phyloP scores from a whole-genome alignment of 2,329 filamentous ascomycete species.

The Pseudopyricularia javanii region DNA sequence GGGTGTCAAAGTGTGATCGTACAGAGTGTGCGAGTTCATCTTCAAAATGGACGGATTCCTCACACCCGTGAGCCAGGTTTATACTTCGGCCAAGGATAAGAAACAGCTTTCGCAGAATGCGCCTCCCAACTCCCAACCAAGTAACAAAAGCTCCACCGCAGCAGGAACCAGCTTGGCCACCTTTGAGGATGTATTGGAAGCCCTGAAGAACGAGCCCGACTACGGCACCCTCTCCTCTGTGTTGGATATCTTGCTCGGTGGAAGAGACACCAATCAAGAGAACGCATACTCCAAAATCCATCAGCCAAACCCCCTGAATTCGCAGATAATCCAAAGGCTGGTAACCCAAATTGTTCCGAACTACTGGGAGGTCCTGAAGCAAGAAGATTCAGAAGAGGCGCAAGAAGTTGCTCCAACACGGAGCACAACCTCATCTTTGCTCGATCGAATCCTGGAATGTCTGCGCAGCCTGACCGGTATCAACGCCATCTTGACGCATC shows the following conservation, averaged over 20 bases:
- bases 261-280: conserved; percentile 11
- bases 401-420: not conserved
- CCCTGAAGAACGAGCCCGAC: conserved; percentile 49
- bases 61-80: conserved; percentile 39
- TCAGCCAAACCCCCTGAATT: conserved; percentile 51
- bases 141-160: not conserved
- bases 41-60: conserved; percentile 41
- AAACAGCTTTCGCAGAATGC: conserved; percentile 25
- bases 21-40: not conserved
- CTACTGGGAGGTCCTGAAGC: conserved; percentile 60
- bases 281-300: conserved; percentile 39
- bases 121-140: conserved; percentile 4
- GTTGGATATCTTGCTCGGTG: conserved; percentile 35
- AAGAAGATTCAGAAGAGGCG: conserved; percentile 15
- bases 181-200: conserved; percentile 42
- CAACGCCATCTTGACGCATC: conserved; percentile 60
- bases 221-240: conserved; percentile 40
- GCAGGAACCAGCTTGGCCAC: not conserved
- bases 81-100: conserved; percentile 24
- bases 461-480: conserved; percentile 65
- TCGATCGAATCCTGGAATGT: conserved; percentile 39
- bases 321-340: conserved; percentile 64
- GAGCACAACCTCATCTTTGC: conserved; percentile 16
- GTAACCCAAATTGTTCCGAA: conserved; percentile 66
- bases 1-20: not conserved